Percentiles rank a stretch among this genome's conserved stretches.
Conservation (phyloP, 768 basidiomycete species). For the Mrakia gelida region DNA sequence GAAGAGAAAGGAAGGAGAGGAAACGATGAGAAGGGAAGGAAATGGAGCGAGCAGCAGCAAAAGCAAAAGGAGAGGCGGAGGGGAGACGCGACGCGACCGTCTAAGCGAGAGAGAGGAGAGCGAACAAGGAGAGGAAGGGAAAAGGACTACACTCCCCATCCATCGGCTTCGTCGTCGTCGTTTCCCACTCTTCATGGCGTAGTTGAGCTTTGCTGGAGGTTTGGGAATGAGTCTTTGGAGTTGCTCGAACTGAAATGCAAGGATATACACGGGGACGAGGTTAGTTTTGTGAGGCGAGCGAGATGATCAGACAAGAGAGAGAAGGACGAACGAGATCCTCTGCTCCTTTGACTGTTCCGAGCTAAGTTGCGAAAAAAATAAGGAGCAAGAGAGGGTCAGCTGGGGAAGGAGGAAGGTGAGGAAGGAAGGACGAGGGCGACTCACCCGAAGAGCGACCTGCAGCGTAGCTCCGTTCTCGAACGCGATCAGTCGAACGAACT, state of each 20-base stretch:
- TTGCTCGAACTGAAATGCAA: neutral
- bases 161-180: neutral
- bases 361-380: neutral
- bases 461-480: slow-evolving; percentile 21
- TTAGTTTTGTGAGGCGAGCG: neutral
- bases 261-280: neutral
- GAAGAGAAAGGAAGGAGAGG: no score
- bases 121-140: neutral
- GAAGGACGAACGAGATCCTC: slow-evolving; percentile 19
- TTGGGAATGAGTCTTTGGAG: slow-evolving; percentile 10
- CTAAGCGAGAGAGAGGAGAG: neutral
- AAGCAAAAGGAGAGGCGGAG: no score
- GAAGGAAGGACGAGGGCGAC: neutral
- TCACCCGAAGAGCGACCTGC: slow-evolving; percentile 24
- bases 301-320: neutral
- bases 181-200: slow-evolving; percentile 11
- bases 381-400: neutral
- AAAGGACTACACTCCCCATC: neutral
- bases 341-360: slow-evolving; percentile 22
- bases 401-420: neutral
- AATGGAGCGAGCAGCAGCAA: no score
- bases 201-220: slow-evolving; percentile 16
- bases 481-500: slow-evolving; percentile 31
- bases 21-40: no score
- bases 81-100: no score